A percentile compares a stretch with the other conserved stretches of the same genome.
Evolutionary conservation across 306 rosid genomes (phyloP).

Genomic region (Geum urbanum): DNA sequence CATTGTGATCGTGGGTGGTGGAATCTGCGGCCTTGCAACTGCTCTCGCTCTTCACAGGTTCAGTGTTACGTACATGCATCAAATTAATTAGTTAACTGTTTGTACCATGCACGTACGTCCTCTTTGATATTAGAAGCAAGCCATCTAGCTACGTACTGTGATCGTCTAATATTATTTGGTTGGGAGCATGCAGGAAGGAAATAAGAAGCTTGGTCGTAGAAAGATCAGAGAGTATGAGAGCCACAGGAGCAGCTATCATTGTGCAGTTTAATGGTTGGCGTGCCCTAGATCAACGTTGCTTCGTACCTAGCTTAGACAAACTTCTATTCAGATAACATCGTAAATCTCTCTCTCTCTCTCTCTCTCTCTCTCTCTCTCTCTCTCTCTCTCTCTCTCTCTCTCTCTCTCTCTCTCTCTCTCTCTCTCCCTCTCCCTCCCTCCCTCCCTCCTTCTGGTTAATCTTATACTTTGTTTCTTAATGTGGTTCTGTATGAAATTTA

Average conservation of each 20-base stretch:
- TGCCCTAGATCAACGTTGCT: conserved; percentile 27
- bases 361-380: too few relatives aligned
- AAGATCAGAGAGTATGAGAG: conserved; percentile 13
- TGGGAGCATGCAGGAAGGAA: conserved; percentile 4
- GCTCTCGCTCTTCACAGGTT: conserved; percentile 31
- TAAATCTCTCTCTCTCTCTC: background rate
- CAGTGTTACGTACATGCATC: too few relatives aligned
- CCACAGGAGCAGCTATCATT: conserved; percentile 12
- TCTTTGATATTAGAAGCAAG: too few relatives aligned
- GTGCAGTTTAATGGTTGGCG: conserved; percentile 21
- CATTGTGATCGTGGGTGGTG: conserved; percentile 25
- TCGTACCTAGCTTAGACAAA: conserved; percentile 7
- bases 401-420: background rate
- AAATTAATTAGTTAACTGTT: too few relatives aligned
- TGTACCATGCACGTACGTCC: too few relatives aligned
- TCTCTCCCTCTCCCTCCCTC: background rate
- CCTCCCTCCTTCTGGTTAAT: too few relatives aligned
- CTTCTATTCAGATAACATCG: conserved; percentile 13
- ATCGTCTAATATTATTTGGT: background rate
- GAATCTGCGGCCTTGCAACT: conserved; percentile 24
- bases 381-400: background rate
- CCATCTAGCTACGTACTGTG: too few relatives aligned
- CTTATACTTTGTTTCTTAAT: too few relatives aligned
- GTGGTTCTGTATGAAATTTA: too few relatives aligned
- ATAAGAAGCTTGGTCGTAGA: conserved; percentile 17